phyloP scores from a whole-genome alignment of 2,329 filamentous ascomycete genomes.

The Penicillium sp. region DNA sequence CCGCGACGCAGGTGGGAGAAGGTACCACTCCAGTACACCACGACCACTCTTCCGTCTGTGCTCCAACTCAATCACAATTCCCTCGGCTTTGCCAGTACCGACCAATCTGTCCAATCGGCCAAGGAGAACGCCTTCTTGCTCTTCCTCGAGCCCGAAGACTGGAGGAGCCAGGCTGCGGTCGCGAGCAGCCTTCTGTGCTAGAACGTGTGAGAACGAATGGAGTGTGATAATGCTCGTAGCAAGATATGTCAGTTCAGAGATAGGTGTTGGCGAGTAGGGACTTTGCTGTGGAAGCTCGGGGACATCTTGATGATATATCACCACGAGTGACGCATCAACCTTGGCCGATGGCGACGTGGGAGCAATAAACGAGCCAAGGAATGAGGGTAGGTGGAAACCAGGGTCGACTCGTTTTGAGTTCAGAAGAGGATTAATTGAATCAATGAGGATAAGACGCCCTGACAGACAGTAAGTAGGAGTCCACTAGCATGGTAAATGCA shows the following conservation, averaged over 20 bases:
- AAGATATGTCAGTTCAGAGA: conserved; percentile 68
- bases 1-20: conserved; percentile 44
- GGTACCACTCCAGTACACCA: conserved; percentile 62
- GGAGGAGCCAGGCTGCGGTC: conserved; percentile 68
- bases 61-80: conserved; percentile 73
- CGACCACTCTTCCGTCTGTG: conserved; percentile 74
- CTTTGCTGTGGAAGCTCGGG: conserved; percentile 43
- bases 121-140: conserved; percentile 67
- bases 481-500: not conserved
- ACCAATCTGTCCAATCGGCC: conserved; percentile 44
- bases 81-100: conserved; percentile 41
- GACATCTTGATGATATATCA: conserved; percentile 74
- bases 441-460: conserved; percentile 70
- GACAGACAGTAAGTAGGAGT: conserved; percentile 1
- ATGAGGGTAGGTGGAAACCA: conserved; percentile 54
- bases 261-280: conserved; percentile 53
- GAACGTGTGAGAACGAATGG: conserved; percentile 63
- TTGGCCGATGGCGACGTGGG: conserved; percentile 38
- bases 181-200: conserved; percentile 64
- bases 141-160: conserved; percentile 67
- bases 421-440: conserved; percentile 63
- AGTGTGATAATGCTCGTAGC: conserved; percentile 77
- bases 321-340: conserved; percentile 58
- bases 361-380: conserved; percentile 60
- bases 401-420: conserved; percentile 33